A percentile compares a stretch with the other conserved stretches of the same genome.
Evolutionary conservation across 257 asterid species (phyloP).

Genomic region (Haberlea rhodopensis): DNA sequence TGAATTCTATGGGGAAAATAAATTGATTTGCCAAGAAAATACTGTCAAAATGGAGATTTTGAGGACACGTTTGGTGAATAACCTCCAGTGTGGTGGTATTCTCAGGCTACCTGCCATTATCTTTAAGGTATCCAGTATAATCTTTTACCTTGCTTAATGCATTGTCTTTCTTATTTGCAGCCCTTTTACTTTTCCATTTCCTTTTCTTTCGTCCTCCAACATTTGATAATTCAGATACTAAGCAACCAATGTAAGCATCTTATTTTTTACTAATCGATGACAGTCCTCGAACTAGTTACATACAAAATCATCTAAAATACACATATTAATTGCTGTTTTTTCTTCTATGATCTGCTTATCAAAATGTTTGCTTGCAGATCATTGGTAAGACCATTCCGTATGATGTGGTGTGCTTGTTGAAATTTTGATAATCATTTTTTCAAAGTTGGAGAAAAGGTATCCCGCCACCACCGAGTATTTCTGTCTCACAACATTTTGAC

Average conservation of each 20-base stretch:
- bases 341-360: slow-evolving; percentile 1
- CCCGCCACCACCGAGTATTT: background rate
- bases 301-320: slow-evolving; percentile 18
- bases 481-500: background rate
- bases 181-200: slow-evolving; percentile 4
- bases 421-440: no score
- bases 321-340: slow-evolving; percentile 9
- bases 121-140: slow-evolving; percentile 31
- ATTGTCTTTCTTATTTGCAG: slow-evolving; percentile 21
- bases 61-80: slow-evolving; percentile 62
- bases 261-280: slow-evolving; percentile 15
- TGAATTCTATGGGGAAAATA: slow-evolving; percentile 50
- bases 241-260: slow-evolving; percentile 11
- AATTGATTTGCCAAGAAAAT: slow-evolving; percentile 71
- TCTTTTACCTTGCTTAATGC: slow-evolving; percentile 16
- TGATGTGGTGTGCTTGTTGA: background rate
- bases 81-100: slow-evolving; percentile 43
- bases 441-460: background rate
- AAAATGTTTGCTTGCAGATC: background rate
- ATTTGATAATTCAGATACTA: slow-evolving; percentile 15
- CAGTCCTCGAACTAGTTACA: slow-evolving; percentile 14
- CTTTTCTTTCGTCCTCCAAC: slow-evolving; percentile 7
- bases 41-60: slow-evolving; percentile 71
- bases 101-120: slow-evolving; percentile 18
- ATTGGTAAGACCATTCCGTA: background rate